Evolutionary conservation across 495 filamentous ascomycete species (phyloP), one percentile per base, ranked within the genome.

Genomic region (Penicillium cinerascens): DNA sequence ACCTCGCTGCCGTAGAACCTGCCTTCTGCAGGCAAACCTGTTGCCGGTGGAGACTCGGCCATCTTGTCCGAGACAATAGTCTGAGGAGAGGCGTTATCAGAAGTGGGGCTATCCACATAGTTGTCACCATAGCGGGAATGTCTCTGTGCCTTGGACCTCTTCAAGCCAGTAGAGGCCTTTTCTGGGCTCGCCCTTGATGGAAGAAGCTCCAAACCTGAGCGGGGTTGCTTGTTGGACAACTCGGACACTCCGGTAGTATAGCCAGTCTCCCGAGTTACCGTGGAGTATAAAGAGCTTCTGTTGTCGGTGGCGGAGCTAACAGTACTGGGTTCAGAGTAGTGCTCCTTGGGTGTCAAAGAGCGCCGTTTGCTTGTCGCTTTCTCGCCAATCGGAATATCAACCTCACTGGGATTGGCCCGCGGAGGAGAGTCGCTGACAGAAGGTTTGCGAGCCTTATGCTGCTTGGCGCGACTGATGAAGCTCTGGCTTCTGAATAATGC

Each of bases 381-480:
- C 65, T 91, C 89, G n/a, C 89, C 89, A 52, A 92, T 84, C 7
- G 89, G 89, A 27, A 88, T 75, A 44, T 89, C 83, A 40, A 81
- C 65, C 29, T 79, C 80, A 37, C 69, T 78, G 4, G 82, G 76
- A 55, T 77, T 81, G 6, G 80, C 73, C 33, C 64, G 62, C 1
- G 65, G 66, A 1, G 69, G 57, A 25, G 69, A 75, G 2, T 72
- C 66, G 33, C 54, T 59, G 13, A 69, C 61, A 22, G 63, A 52
- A 11, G 62, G 64, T 51, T 48, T 70, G 49, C 57, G 66, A 55
- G 55, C 65, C 56, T 52, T 69, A 58, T 66, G 63, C 42, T 73
- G 68, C 50, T 68, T 75, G 42, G 69, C 67, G 27, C 72, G 68
- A 26, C 72, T 72, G 53, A 79, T 73, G 52, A 81, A 80, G 57